A percentile compares a stretch with the other conserved stretches of the same genome.
These are phyloP conservation scores for Haberlea rhodopensis DNA, from an alignment of 257 asterid species.

Conservation along the genomic window DNA sequence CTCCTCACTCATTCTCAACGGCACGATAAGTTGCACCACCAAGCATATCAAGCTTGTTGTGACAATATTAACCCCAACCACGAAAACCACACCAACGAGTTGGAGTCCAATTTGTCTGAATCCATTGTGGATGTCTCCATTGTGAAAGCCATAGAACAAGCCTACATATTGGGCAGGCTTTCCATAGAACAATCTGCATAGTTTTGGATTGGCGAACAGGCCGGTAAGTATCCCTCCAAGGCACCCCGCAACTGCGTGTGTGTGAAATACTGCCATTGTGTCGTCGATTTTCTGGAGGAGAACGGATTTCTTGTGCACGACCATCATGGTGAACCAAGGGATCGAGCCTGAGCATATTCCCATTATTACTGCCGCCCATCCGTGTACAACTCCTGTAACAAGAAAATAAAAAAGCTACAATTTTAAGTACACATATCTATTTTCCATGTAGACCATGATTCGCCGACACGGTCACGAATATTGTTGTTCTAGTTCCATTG, in stretches of 20 bases:
- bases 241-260: constrained; percentile 69
- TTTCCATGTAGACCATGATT: no score
- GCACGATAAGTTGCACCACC: constrained; percentile 43
- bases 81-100: constrained; percentile 40
- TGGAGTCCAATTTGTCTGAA: constrained; percentile 60
- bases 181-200: constrained; percentile 50
- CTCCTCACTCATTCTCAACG: constrained; percentile 63
- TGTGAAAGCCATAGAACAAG: constrained; percentile 50
- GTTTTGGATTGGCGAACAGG: constrained; percentile 51
- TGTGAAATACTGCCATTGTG: constrained; percentile 81
- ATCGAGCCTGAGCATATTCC: constrained; percentile 74
- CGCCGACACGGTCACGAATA: no score
- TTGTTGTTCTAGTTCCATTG: no score
- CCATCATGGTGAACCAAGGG: constrained; percentile 87
- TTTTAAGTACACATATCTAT: neutral
- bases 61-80: constrained; percentile 40
- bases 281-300: constrained; percentile 71
- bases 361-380: constrained; percentile 78
- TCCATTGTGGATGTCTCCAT: constrained; percentile 29
- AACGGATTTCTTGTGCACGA: constrained; percentile 63
- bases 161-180: constrained; percentile 35
- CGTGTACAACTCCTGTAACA: constrained; percentile 58
- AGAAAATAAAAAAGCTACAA: neutral
- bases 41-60: constrained; percentile 53
- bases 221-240: constrained; percentile 71